phyloP scores from a whole-genome alignment of 306 rosid genomes.

The Vigna mungo region DNA sequence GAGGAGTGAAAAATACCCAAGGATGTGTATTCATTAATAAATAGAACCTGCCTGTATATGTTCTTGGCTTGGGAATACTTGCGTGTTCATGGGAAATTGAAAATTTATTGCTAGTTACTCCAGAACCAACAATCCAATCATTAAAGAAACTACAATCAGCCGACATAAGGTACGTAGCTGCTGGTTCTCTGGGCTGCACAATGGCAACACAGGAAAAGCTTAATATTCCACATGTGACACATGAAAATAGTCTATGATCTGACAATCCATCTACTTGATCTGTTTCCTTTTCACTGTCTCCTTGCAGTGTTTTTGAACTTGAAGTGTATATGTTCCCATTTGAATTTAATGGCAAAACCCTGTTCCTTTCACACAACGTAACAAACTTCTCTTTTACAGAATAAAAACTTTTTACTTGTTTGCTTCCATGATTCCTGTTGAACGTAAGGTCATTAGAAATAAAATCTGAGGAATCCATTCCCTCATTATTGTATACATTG shows the following conservation, averaged over 20 bases:
- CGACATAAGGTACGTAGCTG: conserved; percentile 92
- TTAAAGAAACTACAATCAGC: conserved; percentile 90
- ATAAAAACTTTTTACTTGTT: conserved; percentile 60
- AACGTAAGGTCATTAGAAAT: conserved; percentile 70
- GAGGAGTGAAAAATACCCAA: conserved; percentile 6
- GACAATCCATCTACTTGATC: conserved; percentile 68
- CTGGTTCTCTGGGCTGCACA: conserved; percentile 85
- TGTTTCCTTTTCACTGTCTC: conserved; percentile 52
- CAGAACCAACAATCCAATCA: conserved; percentile 83
- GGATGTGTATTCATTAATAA: conserved; percentile 29
- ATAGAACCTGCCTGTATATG: conserved; percentile 62
- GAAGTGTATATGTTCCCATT: conserved; percentile 50
- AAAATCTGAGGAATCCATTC: conserved; percentile 60
- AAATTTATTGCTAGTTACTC: conserved; percentile 56
- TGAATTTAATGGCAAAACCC: conserved; percentile 51
- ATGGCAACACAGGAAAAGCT: conserved; percentile 95
- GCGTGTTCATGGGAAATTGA: conserved; percentile 49
- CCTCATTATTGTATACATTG: conserved; percentile 59
- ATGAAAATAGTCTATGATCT: conserved; percentile 91
- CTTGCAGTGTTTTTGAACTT: conserved; percentile 55
- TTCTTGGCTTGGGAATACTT: conserved; percentile 49
- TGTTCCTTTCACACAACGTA: conserved; percentile 58
- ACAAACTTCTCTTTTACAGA: conserved; percentile 64
- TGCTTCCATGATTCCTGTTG: conserved; percentile 57
- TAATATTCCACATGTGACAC: conserved; percentile 95